A percentile compares a stretch with the other conserved stretches of the same genome.
Evolutionary conservation across 2,329 filamentous ascomycete genomes (phyloP).

Genomic region (Exophiala dermatitidis): DNA sequence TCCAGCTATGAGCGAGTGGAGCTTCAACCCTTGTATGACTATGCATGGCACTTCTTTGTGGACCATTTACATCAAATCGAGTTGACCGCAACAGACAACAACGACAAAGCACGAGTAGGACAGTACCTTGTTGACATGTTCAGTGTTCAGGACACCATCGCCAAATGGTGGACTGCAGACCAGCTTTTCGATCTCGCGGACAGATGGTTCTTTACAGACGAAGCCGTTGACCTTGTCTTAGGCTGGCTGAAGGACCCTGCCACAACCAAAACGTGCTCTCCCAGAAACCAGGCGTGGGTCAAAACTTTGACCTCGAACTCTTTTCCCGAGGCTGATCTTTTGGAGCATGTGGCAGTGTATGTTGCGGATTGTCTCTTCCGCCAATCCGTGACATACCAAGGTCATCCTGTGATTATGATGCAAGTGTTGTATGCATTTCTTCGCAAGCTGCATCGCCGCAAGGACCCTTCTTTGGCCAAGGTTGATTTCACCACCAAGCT

Average conservation of each 20-base stretch:
- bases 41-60: not conserved
- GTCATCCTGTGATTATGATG: not conserved
- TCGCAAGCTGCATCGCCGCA: not conserved
- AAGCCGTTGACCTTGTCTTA: not conserved
- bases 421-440: not conserved
- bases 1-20: not conserved
- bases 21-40: not conserved
- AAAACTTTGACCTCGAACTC: not conserved
- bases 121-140: constrained; percentile 3
- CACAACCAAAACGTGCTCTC: not conserved
- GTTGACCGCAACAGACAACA: not conserved
- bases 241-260: constrained; percentile 1
- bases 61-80: constrained; percentile 1
- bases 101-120: not conserved
- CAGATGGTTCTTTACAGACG: not conserved
- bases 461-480: not conserved
- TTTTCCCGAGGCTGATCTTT: not conserved
- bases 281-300: not conserved
- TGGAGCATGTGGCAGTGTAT: not conserved
- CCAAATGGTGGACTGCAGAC: not conserved
- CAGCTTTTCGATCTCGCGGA: not conserved
- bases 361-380: not conserved
- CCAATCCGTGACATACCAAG: not conserved
- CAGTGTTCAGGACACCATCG: not conserved
- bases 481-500: not conserved